A percentile compares a stretch with the other conserved stretches of the same genome.
phyloP scores from a whole-genome alignment of 2,329 filamentous ascomycete species.

The Talaromyces sp. region DNA sequence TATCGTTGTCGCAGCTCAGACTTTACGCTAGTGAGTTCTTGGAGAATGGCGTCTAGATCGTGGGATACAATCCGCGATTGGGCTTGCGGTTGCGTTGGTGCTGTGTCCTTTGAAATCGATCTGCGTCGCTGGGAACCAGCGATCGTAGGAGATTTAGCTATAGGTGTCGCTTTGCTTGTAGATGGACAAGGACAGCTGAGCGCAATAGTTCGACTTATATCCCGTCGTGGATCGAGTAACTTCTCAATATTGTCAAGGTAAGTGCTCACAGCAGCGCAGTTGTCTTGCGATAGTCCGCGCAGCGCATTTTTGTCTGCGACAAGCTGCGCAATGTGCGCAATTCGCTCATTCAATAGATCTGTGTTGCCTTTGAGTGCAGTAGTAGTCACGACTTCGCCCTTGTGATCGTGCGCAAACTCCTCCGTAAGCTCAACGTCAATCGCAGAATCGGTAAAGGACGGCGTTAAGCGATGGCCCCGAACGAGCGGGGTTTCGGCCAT shows the following conservation, averaged over 20 bases:
- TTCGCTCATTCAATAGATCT: background rate
- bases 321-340: constrained; percentile 13
- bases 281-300: constrained; percentile 19
- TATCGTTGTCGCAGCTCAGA: constrained; percentile 28
- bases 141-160: background rate
- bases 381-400: background rate
- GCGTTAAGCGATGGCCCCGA: constrained; percentile 20
- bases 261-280: constrained; percentile 31
- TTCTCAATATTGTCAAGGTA: constrained; percentile 26
- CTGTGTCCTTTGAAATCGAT: background rate
- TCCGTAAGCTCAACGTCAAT: constrained; percentile 24
- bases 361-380: background rate
- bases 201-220: constrained; percentile 23
- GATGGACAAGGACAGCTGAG: constrained; percentile 20
- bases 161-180: constrained; percentile 18
- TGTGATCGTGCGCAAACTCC: background rate
- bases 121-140: background rate
- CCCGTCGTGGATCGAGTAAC: constrained; percentile 27
- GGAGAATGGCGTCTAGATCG: constrained; percentile 24
- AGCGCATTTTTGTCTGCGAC: constrained; percentile 13
- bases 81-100: background rate
- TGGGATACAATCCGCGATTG: constrained; percentile 15
- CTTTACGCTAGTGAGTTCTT: constrained; percentile 27
- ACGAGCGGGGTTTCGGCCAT: constrained; percentile 7
- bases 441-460: constrained; percentile 27